Evolutionary conservation across 1,139 yeast species (phyloP), one percentile per base, ranked within the genome.

Genomic region (Candida neerlandica): DNA sequence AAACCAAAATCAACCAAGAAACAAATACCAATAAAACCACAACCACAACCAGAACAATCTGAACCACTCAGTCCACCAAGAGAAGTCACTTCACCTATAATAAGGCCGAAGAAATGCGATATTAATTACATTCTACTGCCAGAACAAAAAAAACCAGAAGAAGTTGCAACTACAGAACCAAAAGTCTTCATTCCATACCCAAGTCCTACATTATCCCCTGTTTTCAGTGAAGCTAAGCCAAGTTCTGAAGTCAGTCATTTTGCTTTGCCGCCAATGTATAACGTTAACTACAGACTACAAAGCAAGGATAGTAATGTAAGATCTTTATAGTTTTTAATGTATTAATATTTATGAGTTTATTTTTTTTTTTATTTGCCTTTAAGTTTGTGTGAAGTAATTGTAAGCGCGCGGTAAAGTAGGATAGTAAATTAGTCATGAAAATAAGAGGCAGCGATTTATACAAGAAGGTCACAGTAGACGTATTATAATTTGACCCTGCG

Each of bases 151-250:
- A 35, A 33, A 10, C 39, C 39, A 12, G 49, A 32, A 33, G 23
- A 30, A 15, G 43, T 37, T 33, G 32, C 43, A 2, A 23, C 27
- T 10, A 23, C 27, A 7, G 35, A 51, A 23, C 35, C 47, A 18
- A 39, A 43, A 35, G 38, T 43, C n/a, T 50, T 49, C 30, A 51
- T 51, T 33, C 62, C 60, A 21, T 61, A 61, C 46, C 64, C 64
- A 49, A 57, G 61, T 52, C 64, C 64, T 14, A 56, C 55, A 12
- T 61, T 58, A 43, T 62, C 68, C 1, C 69, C 69, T 5, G 47
- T 45, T 9, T 50, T 54, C 26, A 32, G 43, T 18, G 56, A 55
- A 40, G 49, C 55, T 16, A 50, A 51, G 35, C 48, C 52, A 10
- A 45, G 38, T 41, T 37, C 41, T 14, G 63, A 59, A n/a, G 54